A percentile compares a stretch with the other conserved stretches of the same genome.
These are phyloP conservation scores for Botrytis hyacinthi DNA, from an alignment of 2,329 filamentous ascomycete species.

Conservation along the genomic window DNA sequence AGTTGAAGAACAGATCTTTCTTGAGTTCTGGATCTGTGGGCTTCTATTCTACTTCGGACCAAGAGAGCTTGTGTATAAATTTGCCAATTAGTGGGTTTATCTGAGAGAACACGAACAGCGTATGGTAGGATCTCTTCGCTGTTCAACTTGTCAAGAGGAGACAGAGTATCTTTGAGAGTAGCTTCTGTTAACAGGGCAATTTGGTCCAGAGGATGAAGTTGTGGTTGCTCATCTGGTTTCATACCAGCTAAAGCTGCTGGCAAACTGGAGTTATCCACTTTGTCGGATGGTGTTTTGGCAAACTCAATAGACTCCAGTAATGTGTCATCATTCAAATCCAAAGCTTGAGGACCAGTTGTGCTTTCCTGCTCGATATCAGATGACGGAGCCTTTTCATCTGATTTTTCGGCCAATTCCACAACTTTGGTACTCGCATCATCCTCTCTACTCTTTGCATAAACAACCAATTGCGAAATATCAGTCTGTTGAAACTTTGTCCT, in stretches of 20 bases:
- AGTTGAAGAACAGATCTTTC: conserved; percentile 89
- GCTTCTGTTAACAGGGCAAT: conserved; percentile 85
- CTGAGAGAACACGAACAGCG: conserved; percentile 80
- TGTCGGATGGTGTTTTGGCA: conserved; percentile 50
- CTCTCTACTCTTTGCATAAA: conserved; percentile 74
- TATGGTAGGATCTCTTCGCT: conserved; percentile 93
- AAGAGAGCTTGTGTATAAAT: conserved; percentile 92
- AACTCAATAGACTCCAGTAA: conserved; percentile 86
- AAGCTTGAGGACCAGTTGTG: conserved; percentile 57
- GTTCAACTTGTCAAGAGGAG: conserved; percentile 79
- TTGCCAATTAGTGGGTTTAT: conserved; percentile 95
- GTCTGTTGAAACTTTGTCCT: conserved; percentile 77
- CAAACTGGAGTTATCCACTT: conserved; percentile 48
- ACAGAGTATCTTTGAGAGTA: conserved; percentile 83
- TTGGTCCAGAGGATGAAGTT: conserved; percentile 79
- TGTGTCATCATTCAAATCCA: conserved; percentile 89
- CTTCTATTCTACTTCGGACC: conserved; percentile 84
- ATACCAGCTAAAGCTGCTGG: conserved; percentile 62
- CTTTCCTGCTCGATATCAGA: conserved; percentile 38
- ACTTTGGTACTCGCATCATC: conserved; percentile 24
- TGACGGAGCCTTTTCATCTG: conserved; percentile 23
- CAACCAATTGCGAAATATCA: conserved; percentile 82
- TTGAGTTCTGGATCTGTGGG: conserved; percentile 80
- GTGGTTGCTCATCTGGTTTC: conserved; percentile 76
- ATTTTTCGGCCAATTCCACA: conserved; percentile 25